Evolutionary conservation across 495 filamentous ascomycete species (phyloP).

Genomic region (Poronia punctata): DNA sequence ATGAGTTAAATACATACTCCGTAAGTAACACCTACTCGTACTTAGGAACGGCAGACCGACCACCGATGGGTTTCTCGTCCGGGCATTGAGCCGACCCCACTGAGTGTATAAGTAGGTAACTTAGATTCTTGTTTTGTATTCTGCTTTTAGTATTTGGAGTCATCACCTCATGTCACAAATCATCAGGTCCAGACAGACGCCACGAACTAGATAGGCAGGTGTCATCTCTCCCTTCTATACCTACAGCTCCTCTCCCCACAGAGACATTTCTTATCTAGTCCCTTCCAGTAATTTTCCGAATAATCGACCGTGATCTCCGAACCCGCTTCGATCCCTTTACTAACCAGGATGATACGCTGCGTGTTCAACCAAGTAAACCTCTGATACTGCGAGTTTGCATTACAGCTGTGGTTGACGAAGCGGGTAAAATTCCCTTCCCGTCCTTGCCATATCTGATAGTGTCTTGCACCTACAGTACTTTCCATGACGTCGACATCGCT

Average conservation of each 20-base stretch:
- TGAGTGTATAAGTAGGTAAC: too few species aligned
- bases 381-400: constrained; percentile 34
- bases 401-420: constrained; percentile 38
- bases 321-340: constrained; percentile 29
- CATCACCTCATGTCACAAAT: too few species aligned
- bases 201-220: too few species aligned
- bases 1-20: too few species aligned
- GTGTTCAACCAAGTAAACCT: constrained; percentile 35
- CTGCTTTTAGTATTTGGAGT: too few species aligned
- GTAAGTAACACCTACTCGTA: too few species aligned
- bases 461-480: constrained; percentile 8
- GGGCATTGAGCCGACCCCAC: too few species aligned
- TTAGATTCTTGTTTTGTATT: too few species aligned
- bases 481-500: constrained; percentile 32
- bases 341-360: constrained; percentile 36
- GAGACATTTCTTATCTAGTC: constrained; percentile 33
- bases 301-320: constrained; percentile 39
- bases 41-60: too few species aligned
- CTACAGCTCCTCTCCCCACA: constrained; percentile 33
- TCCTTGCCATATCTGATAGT: constrained; percentile 32
- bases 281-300: constrained; percentile 35
- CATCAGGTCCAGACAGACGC: too few species aligned
- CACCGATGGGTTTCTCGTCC: too few species aligned
- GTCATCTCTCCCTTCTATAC: constrained; percentile 12
- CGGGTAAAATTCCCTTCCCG: constrained; percentile 36